Evolutionary conservation across 306 rosid genomes (phyloP), one percentile per base, ranked within the genome.

Genomic region (Erythrophleum fordii): DNA sequence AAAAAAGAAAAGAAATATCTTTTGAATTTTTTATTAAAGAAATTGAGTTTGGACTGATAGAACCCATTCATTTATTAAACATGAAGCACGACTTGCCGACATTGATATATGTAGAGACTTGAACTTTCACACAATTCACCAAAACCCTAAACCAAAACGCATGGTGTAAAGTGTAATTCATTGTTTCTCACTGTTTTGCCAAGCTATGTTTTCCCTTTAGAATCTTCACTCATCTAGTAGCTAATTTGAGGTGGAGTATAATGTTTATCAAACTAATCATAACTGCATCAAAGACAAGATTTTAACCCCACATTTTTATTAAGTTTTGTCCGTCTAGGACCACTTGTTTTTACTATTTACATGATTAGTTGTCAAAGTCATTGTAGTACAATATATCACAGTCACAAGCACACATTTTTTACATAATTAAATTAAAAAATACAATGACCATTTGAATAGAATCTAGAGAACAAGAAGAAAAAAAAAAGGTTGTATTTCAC

Each of bases 181-280:
- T 49, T 49, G n/a, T 61, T 61, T 68, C 73, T 78, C 61, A 28
- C 74, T 20, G 39, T 52, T 53, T 53, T 53, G 11, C 4, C 60
- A 20, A n/a, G 12, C 12, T 53, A 20, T 20, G 60, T 53, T 53
- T n/a, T 22, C 12, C 13, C n/a, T n/a, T 18, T 8, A 1, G 12
- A 53, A 59, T 4, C 34, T 25, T 59, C 6, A 60, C n/a, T n/a
- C n/a, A n/a, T n/a, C n/a, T n/a, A n/a, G n/a, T n/a, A n/a, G 73
- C n/a, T n/a, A n/a, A n/a, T n/a, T 62, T 72, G 80, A 46, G 74
- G 75, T 69, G 74, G 69, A 60, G 75, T 79, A 75, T 79, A 68
- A 69, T 61, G 64, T 49, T 37, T 45, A 9, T 48, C 48, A 68
- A 79, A 49, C 61, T 49, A 79, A 59, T 75, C 68, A 60, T 49